A percentile compares a stretch with the other conserved stretches of the same genome.
Conservation (phyloP, 228 moss, liverwort and hornwort species). For the Sphagnum magellanicum region DNA sequence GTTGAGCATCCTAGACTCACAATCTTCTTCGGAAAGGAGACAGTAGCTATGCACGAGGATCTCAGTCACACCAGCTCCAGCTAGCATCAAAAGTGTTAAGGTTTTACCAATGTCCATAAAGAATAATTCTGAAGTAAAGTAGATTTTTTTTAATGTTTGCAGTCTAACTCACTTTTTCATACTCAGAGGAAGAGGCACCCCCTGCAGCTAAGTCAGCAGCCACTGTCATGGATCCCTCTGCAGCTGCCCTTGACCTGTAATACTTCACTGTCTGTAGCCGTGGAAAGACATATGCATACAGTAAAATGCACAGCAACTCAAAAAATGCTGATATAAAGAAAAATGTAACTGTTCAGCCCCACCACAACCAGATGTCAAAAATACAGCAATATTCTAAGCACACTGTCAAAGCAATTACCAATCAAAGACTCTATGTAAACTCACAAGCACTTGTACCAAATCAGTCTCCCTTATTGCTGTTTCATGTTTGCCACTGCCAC, state of each 20-base stretch:
- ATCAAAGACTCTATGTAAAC: neutral
- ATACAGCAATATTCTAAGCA: neutral
- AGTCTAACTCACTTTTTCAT: constrained; percentile 16
- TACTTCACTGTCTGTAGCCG: constrained; percentile 56
- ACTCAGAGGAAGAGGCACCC: constrained; percentile 10
- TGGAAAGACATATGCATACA: constrained; percentile 72
- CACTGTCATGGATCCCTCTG: constrained; percentile 77
- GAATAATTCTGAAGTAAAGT: too few relatives aligned
- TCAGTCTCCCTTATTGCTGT: too few relatives aligned
- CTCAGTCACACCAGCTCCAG: too few relatives aligned
- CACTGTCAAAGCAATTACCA: neutral
- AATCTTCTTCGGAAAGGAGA: too few relatives aligned
- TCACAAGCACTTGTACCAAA: neutral
- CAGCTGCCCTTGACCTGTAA: constrained; percentile 63
- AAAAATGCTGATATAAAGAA: constrained; percentile 74
- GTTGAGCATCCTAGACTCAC: too few relatives aligned
- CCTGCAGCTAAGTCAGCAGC: constrained; percentile 56
- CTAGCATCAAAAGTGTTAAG: too few relatives aligned
- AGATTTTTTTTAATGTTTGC: too few relatives aligned
- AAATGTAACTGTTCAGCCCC: constrained; percentile 55
- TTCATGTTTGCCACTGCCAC: too few relatives aligned
- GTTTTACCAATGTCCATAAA: too few relatives aligned
- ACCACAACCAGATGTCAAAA: neutral
- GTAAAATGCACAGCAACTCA: constrained; percentile 56
- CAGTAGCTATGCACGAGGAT: too few relatives aligned